These are phyloP conservation scores for Hymenotorrendiella dingleyae DNA, from an alignment of 2,329 filamentous ascomycete genomes.

Conservation along the genomic window DNA sequence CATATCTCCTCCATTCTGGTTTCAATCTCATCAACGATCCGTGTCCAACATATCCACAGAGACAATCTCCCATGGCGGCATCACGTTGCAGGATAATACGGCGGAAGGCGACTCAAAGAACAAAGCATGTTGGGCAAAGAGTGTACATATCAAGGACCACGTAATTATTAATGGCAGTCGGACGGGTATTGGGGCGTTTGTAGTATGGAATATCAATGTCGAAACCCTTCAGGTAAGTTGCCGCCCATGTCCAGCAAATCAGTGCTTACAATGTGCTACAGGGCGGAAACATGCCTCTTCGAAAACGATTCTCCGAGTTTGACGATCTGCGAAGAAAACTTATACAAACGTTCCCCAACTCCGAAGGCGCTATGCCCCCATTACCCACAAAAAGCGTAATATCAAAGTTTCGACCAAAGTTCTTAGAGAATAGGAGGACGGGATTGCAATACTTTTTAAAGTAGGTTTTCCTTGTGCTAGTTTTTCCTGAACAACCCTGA, in stretches of 20 bases:
- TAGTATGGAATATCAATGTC: conserved; percentile 88
- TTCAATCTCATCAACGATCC: conserved; percentile 27
- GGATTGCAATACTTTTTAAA: conserved; percentile 92
- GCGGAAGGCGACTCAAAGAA: conserved; percentile 43
- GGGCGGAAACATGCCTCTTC: conserved; percentile 56
- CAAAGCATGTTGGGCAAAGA: conserved; percentile 59
- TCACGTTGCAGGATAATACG: conserved; percentile 55
- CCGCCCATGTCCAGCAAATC: not conserved
- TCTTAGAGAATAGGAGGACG: conserved; percentile 76
- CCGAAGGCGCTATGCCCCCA: conserved; percentile 77
- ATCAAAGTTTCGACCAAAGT: conserved; percentile 76
- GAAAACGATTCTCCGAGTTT: conserved; percentile 87
- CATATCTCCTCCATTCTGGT: conserved; percentile 38
- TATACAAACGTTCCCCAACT: conserved; percentile 74
- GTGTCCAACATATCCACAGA: conserved; percentile 42
- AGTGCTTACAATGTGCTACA: conserved; percentile 29
- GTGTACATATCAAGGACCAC: conserved; percentile 53
- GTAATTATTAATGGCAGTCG: conserved; percentile 40
- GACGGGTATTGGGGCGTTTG: conserved; percentile 66
- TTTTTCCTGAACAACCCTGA: conserved; percentile 7
- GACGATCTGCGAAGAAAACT: conserved; percentile 73
- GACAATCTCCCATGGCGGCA: conserved; percentile 45
- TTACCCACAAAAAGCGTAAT: conserved; percentile 89
- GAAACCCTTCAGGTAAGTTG: conserved; percentile 72
- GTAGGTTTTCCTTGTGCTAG: conserved; percentile 45